Evolutionary conservation across 768 basidiomycete genomes (phyloP).

Genomic region (Russula ochroleuca): DNA sequence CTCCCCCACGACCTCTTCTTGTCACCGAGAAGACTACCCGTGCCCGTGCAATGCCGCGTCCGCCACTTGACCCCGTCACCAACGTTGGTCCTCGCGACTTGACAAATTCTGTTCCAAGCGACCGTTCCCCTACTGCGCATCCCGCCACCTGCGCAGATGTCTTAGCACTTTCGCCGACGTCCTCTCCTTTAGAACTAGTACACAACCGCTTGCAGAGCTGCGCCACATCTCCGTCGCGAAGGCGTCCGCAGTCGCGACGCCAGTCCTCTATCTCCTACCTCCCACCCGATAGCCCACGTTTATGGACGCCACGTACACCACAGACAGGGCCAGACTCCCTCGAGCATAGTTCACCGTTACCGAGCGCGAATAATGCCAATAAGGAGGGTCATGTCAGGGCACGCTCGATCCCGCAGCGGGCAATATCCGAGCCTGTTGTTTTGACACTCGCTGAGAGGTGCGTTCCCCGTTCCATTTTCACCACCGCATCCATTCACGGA

Average conservation of each 20-base stretch:
- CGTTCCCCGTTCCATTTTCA: conserved; percentile 30
- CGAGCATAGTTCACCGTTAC: conserved; percentile 7
- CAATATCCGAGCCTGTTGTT: conserved; percentile 39
- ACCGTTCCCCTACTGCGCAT: conserved; percentile 32
- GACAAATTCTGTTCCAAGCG: conserved; percentile 37
- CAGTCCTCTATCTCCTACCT: conserved; percentile 55
- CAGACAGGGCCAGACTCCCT: not conserved
- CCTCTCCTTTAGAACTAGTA: conserved; percentile 32
- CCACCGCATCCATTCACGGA: not conserved
- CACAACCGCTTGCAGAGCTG: conserved; percentile 13
- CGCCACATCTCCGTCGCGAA: conserved; percentile 29
- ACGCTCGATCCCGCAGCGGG: conserved; percentile 26
- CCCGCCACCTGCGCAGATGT: conserved; percentile 24
- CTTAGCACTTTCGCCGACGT: conserved; percentile 26
- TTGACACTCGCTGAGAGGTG: conserved; percentile 71
- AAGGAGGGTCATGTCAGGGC: conserved; percentile 29
- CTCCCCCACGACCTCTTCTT: not conserved
- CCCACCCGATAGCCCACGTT: conserved; percentile 34
- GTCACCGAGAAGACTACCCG: not conserved
- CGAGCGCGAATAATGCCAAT: not conserved
- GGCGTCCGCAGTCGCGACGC: conserved; percentile 34
- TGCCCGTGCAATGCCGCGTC: not conserved
- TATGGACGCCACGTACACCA: conserved; percentile 22
- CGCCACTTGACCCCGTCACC: conserved; percentile 17
- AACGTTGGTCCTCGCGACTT: conserved; percentile 45